Conservation (phyloP, 306 rosid genomes). For the Medicago truncatula region MtrunA17r5.0-ANR NC_053042.1:53868001-53868500, state of each 20-base stretch:
- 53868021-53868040: background rate
- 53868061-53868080: constrained; percentile 2
- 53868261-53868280: constrained; percentile 85
- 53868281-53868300: constrained; percentile 97
- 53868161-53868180: constrained; percentile 74
- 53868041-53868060: constrained; percentile 12
- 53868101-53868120: background rate
- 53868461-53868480: constrained; percentile 1
- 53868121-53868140: constrained; percentile 38
- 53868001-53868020: no score
- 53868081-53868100: background rate
- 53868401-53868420: background rate
- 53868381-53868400: background rate
- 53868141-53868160: constrained; percentile 37
- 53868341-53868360: constrained; percentile 27
- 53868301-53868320: constrained; percentile 80
- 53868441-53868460: constrained; percentile 1
- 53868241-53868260: constrained; percentile 77
- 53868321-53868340: constrained; percentile 67
- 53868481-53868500: constrained; percentile 11
- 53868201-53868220: constrained; percentile 62
- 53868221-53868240: constrained; percentile 62
- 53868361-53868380: background rate
- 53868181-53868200: constrained; percentile 66
- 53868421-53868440: background rate